Base-by-base conservation (phyloP, 2,329 filamentous ascomycete species). In the Didymellaceae sp. region DNA sequence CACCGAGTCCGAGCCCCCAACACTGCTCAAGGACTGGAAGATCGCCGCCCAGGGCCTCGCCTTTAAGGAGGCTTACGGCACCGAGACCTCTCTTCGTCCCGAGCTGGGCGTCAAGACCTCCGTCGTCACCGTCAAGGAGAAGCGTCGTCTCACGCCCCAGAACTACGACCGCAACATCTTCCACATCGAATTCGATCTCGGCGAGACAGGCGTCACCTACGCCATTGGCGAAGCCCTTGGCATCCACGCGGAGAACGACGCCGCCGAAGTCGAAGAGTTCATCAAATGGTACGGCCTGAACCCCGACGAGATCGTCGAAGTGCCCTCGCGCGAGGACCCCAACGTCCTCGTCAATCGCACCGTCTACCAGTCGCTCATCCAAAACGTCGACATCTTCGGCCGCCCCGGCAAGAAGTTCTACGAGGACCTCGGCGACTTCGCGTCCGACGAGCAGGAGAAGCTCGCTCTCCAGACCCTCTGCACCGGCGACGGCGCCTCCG, bases 161-260 rank as follows among this genome's bases (percentile, higher is more conserved):
- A 88, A 86, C 24, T 99, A 99, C 71, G 92, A 97, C 75, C 91
- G 94, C 64, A 97, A 99, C 82, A 97, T 99, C 75, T 99, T 99
- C 87, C 94, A 99, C 78, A 97, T 99, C 57, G 94, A 99, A 77
- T 99, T 99, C 67, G 94, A 97, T 70, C 85, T 99, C 18, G 93
- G 93, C 54, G 77, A 87, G 66, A 96, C 93, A 25, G 93, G 92
- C 30, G 85, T 99, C 58, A 96, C 85, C 32, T 99, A 99, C 78
- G 90, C 96, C 71, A 97, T 99, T 66, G 94, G 94, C 49, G 94
- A 99, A 78, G 94, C 94, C 37, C 86, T 99, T 14, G 94, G 94
- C 59, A 92, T 99, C 57, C 94, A 99, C 74, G 90, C 91, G 6
- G 90, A 97, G 76, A 99, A 99, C 75, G 88, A 97, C 72, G 82